phyloP scores from a whole-genome alignment of 2,329 filamentous ascomycete genomes.

The Zasmidium cellare region DNA sequence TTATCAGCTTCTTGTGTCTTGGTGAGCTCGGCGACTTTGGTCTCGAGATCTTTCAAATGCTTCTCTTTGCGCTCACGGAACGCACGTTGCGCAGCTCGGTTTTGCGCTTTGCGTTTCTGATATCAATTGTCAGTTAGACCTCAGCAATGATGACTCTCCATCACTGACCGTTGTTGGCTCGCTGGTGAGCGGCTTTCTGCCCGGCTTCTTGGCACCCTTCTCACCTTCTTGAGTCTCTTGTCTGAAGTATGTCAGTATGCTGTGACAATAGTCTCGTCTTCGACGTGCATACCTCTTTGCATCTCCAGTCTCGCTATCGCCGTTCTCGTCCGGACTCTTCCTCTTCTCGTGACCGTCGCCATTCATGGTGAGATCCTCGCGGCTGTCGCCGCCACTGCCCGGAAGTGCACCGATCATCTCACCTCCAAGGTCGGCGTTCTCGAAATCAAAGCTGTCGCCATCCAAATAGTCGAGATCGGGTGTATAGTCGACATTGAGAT shows the following conservation, averaged over 20 bases:
- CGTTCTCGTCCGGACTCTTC: conserved; percentile 66
- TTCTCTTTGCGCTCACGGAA: conserved; percentile 95
- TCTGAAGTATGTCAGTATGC: conserved; percentile 41
- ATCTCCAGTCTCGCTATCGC: conserved; percentile 63
- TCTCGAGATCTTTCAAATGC: conserved; percentile 82
- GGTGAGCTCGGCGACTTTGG: conserved; percentile 65
- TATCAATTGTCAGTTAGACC: conserved; percentile 1
- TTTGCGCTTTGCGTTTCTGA: conserved; percentile 94
- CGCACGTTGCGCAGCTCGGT: conserved; percentile 85
- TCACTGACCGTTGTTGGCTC: conserved; percentile 92
- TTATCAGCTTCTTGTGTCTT: conserved; percentile 80
- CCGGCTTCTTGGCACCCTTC: conserved; percentile 91
- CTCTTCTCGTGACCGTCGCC: conserved; percentile 66
- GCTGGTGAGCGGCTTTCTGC: conserved; percentile 90
- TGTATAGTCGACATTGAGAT: conserved; percentile 47
- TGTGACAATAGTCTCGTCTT: background rate
- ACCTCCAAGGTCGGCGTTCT: conserved; percentile 55
- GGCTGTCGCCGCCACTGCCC: conserved; percentile 43
- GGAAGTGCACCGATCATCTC: conserved; percentile 77
- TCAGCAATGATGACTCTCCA: background rate
- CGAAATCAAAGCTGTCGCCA: conserved; percentile 75
- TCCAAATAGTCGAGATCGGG: conserved; percentile 84
- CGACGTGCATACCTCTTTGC: conserved; percentile 54
- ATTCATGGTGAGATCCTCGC: conserved; percentile 26
- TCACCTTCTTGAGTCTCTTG: conserved; percentile 80